These are phyloP conservation scores for Haematococcus lacustris DNA, from an alignment of 139 green algal genomes.

Conservation along the genomic window DNA sequence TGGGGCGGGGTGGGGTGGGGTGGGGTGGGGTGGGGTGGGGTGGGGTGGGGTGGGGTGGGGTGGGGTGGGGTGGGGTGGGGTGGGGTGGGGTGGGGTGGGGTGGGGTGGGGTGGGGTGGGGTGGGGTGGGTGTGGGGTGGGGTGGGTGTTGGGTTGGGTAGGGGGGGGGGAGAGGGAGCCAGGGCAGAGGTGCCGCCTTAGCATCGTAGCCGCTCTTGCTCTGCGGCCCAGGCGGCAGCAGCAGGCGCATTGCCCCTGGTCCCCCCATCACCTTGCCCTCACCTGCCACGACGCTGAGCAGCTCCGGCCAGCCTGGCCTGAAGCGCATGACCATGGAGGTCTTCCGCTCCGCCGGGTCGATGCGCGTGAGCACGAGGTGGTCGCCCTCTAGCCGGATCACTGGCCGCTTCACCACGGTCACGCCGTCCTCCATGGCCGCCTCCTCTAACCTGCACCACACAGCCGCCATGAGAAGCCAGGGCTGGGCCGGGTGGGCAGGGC, in stretches of 20 bases:
- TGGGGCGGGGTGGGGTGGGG: too few relatives aligned
- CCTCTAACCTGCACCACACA: conserved; percentile 21
- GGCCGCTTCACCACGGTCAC: conserved; percentile 31
- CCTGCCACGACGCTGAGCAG: conserved; percentile 40
- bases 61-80: too few relatives aligned
- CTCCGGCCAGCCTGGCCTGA: conserved; percentile 51
- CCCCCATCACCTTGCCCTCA: conserved; percentile 25
- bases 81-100: too few relatives aligned
- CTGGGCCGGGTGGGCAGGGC: too few relatives aligned
- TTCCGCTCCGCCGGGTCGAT: conserved; percentile 50
- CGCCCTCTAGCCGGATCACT: conserved; percentile 43
- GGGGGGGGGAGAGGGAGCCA: neutral
- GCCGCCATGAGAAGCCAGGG: too few relatives aligned
- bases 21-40: too few relatives aligned
- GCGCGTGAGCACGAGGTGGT: conserved; percentile 56
- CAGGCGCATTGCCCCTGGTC: neutral
- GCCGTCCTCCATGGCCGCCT: conserved; percentile 17
- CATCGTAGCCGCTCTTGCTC: neutral
- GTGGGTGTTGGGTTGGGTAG: too few relatives aligned
- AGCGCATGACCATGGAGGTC: conserved; percentile 71
- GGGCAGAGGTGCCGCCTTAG: neutral
- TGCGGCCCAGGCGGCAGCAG: neutral
- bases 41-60: too few relatives aligned
- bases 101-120: too few relatives aligned
- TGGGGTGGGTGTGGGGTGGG: too few relatives aligned